These are phyloP conservation scores for Globisporangium acanthophoron DNA, from an alignment of 352 stramenopile genomes.

Conservation along the genomic window DNA sequence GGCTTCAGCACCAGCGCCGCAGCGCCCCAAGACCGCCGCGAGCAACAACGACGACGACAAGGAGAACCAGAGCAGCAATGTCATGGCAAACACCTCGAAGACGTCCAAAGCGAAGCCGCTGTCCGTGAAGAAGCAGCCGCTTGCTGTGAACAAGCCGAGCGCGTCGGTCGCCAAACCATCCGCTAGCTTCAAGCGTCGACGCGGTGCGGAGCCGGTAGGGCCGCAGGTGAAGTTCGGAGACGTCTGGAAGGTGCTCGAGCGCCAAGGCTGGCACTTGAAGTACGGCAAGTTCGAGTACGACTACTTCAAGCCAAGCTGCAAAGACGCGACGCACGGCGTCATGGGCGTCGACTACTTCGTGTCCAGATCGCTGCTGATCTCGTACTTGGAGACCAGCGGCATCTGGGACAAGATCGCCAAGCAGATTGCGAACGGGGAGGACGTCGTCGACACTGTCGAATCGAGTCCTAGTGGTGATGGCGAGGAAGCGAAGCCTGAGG, in stretches of 20 bases:
- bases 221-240: constrained; percentile 55
- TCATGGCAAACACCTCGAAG: not conserved
- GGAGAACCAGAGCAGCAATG: constrained; percentile 10
- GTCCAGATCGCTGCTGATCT: constrained; percentile 28
- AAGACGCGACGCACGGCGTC: constrained; percentile 23
- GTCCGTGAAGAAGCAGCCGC: not conserved
- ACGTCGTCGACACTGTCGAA: constrained; percentile 15
- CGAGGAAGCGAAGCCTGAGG: not conserved
- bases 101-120: not conserved
- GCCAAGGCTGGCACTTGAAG: constrained; percentile 51
- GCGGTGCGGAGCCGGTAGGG: not conserved
- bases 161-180: not conserved
- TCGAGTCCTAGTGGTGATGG: not conserved
- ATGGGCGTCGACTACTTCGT: constrained; percentile 48
- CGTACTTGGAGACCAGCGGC: constrained; percentile 47
- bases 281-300: constrained; percentile 44
- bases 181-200: constrained; percentile 1
- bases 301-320: constrained; percentile 63
- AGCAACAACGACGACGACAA: constrained; percentile 17
- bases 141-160: not conserved
- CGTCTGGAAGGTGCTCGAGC: constrained; percentile 42
- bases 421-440: constrained; percentile 33
- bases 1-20: not conserved
- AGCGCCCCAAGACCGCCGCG: not conserved
- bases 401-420: constrained; percentile 39